These are phyloP conservation scores for Taphrina deformans DNA, from an alignment of 1,139 yeast genomes.

Conservation along the genomic window DNA sequence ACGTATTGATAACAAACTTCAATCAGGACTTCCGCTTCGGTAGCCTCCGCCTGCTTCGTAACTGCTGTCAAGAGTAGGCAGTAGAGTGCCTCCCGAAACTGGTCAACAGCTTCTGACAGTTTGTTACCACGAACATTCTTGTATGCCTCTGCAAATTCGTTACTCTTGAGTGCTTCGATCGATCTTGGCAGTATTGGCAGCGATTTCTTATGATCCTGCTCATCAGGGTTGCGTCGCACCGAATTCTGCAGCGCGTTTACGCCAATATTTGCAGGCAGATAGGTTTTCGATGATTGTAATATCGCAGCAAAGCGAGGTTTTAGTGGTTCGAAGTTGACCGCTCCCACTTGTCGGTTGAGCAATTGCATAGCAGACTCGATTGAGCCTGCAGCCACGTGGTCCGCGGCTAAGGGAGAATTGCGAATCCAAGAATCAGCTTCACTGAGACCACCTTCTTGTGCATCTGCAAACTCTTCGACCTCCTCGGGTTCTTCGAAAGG, in stretches of 20 bases:
- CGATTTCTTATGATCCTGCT: constrained; percentile 47
- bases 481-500: constrained; percentile 66
- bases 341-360: constrained; percentile 84
- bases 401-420: constrained; percentile 87
- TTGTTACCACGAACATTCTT: constrained; percentile 79
- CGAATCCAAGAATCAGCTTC: constrained; percentile 84
- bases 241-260: constrained; percentile 69
- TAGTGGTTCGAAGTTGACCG: constrained; percentile 81
- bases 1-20: constrained; percentile 84
- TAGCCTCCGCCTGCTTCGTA: constrained; percentile 69
- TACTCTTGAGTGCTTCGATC: constrained; percentile 52
- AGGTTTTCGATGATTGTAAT: constrained; percentile 74
- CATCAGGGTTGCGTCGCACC: constrained; percentile 65
- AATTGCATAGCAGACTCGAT: constrained; percentile 88
- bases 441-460: constrained; percentile 53
- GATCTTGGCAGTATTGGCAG: constrained; percentile 73
- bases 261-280: constrained; percentile 70
- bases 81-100: constrained; percentile 78
- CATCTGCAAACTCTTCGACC: constrained; percentile 62
- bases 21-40: constrained; percentile 62
- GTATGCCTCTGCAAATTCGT: constrained; percentile 71
- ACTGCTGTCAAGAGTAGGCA: constrained; percentile 73
- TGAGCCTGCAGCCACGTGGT: constrained; percentile 93
- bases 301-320: constrained; percentile 78
- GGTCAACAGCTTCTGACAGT: constrained; percentile 72